Percentiles rank a stretch among this genome's conserved stretches.
phyloP scores from a whole-genome alignment of 495 filamentous ascomycete species.

The Tuber aestivum region DNA sequence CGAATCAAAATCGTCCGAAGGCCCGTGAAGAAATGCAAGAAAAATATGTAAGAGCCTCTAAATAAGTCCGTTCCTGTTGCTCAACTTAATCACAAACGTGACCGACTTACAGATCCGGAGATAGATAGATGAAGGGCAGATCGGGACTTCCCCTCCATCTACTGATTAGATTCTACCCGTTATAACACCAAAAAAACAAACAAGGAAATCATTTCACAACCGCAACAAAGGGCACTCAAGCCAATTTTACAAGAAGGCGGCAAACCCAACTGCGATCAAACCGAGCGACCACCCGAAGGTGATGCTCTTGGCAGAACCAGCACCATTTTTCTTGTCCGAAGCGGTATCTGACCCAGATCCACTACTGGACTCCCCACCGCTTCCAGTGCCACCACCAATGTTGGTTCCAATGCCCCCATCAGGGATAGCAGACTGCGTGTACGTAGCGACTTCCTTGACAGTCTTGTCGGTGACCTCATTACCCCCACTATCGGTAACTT shows the following conservation, averaged over 20 bases:
- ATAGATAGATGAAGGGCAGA: neutral
- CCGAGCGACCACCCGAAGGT: constrained; percentile 29
- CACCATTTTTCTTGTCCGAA: neutral
- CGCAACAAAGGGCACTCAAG: constrained; percentile 17
- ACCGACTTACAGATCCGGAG: neutral
- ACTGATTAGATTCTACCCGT: neutral
- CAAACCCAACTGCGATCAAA: constrained; percentile 24
- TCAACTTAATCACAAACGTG: constrained; percentile 3
- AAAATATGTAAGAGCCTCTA: constrained; percentile 7
- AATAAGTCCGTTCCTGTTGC: neutral
- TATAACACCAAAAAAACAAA: constrained; percentile 12
- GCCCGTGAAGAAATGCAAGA: constrained; percentile 14
- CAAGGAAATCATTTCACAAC: constrained; percentile 19
- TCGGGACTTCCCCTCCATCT: constrained; percentile 8
- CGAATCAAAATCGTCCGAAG: constrained; percentile 12
- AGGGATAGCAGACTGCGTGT: constrained; percentile 21
- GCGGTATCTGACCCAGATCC: neutral
- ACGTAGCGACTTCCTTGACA: constrained; percentile 20
- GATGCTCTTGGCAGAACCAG: constrained; percentile 13
- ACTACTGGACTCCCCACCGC: constrained; percentile 19
- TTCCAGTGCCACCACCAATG: constrained; percentile 40
- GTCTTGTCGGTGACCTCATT: constrained; percentile 25
- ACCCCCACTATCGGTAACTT: constrained; percentile 25
- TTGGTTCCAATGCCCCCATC: constrained; percentile 38
- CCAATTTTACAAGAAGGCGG: constrained; percentile 27